A percentile compares a stretch with the other conserved stretches of the same genome.
Conservation (phyloP, 208 protist species). For the Leishmania tarentolae region DNA sequence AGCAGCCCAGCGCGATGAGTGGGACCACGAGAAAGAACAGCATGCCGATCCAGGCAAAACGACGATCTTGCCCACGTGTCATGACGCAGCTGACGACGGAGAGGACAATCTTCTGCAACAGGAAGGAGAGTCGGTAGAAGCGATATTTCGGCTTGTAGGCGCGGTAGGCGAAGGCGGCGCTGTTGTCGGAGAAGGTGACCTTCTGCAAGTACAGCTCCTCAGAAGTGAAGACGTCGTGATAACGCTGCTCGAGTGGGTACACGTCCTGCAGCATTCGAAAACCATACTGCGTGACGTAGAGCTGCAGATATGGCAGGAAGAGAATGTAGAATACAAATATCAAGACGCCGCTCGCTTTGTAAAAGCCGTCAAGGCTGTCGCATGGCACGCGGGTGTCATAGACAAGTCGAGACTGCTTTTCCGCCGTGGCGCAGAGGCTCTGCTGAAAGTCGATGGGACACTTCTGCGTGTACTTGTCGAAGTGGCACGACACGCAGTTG, state of each 20-base stretch:
- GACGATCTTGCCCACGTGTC: conserved; percentile 13
- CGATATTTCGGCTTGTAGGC: conserved; percentile 61
- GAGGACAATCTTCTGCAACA: conserved; percentile 68
- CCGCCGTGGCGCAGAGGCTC: conserved; percentile 30
- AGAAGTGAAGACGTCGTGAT: conserved; percentile 54
- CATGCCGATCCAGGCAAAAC: conserved; percentile 45
- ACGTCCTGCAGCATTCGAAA: conserved; percentile 53
- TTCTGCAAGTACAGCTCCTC: conserved; percentile 74
- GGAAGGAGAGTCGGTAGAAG: conserved; percentile 61
- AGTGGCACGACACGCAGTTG: conserved; percentile 51
- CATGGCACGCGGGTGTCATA: conserved; percentile 65
- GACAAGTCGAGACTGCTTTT: conserved; percentile 39
- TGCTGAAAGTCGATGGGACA: conserved; percentile 39
- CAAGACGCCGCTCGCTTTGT: conserved; percentile 30
- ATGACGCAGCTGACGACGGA: conserved; percentile 49
- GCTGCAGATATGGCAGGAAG: conserved; percentile 58
- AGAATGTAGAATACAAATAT: conserved; percentile 52
- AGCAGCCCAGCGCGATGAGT: conserved; percentile 37
- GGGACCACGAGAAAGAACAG: conserved; percentile 50
- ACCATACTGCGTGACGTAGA: conserved; percentile 47
- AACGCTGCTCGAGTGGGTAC: conserved; percentile 67
- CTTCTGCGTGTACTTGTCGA: conserved; percentile 44
- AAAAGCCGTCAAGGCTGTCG: conserved; percentile 43
- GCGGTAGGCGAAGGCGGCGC: conserved; percentile 56
- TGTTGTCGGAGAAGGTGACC: conserved; percentile 55